These are phyloP conservation scores for Colletotrichum cereale DNA, from an alignment of 2,329 filamentous ascomycete genomes.

Conservation along the genomic window DNA sequence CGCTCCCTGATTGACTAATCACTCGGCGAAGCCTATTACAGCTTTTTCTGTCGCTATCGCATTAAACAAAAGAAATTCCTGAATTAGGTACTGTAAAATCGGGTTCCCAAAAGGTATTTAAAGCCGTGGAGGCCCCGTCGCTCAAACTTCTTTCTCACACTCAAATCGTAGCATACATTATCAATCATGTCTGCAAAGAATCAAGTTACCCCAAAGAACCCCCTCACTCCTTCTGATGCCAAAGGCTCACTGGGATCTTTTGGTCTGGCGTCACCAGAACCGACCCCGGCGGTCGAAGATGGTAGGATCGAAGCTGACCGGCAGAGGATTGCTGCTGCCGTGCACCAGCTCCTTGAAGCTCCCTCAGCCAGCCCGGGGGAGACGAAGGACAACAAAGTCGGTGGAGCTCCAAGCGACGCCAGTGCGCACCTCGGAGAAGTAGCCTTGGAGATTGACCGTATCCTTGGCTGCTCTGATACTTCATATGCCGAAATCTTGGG, in stretches of 20 bases:
- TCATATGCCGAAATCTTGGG: conserved; percentile 3
- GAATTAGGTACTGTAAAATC: neutral
- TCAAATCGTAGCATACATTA: neutral
- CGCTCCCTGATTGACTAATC: neutral
- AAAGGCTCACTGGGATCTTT: neutral
- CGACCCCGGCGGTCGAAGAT: neutral
- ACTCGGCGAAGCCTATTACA: neutral
- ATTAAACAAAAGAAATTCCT: neutral
- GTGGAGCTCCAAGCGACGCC: neutral
- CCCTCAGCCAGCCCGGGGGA: neutral
- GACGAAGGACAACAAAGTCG: neutral
- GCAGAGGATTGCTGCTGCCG: neutral
- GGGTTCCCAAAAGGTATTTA: conserved; percentile 1
- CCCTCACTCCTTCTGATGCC: no score
- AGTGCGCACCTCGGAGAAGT: neutral
- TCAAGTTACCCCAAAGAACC: no score
- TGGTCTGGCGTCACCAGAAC: neutral
- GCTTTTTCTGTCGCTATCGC: neutral
- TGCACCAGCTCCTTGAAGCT: neutral
- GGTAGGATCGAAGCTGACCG: neutral
- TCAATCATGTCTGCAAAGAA: neutral
- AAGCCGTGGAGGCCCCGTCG: neutral
- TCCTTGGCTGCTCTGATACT: conserved; percentile 2
- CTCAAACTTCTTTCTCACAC: conserved; percentile 1
- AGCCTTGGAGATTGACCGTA: neutral